Conservation (phyloP, 164 flowering plant species). For the Berberis vulgaris region DNA sequence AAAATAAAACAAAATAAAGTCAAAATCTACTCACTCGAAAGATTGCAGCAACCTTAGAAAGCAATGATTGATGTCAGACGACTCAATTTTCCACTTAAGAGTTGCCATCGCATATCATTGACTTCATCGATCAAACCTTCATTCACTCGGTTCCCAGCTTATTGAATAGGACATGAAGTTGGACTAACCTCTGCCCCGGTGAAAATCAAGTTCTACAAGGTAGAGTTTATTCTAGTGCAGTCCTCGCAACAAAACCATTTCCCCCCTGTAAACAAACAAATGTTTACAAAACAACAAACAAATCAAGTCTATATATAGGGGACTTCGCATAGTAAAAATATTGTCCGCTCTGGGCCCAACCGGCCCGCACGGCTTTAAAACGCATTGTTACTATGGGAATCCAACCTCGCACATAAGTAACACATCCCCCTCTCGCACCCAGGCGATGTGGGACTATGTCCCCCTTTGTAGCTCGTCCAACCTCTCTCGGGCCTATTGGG, state of each 20-base stretch:
- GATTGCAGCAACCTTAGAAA: conserved; percentile 70
- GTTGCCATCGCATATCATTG: conserved; percentile 45
- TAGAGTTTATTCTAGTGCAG: conserved; percentile 49
- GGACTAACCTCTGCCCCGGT: conserved; percentile 46
- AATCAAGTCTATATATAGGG: no score
- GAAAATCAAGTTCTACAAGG: conserved; percentile 34
- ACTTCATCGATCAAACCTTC: conserved; percentile 28
- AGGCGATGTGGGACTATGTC: no score
- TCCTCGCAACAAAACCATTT: conserved; percentile 83
- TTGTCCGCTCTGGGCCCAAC: no score
- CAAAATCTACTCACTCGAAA: conserved; percentile 53
- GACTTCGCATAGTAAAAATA: no score
- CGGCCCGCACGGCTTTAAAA: no score
- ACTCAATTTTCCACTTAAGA: conserved; percentile 72
- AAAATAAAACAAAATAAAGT: background rate
- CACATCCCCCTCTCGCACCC: no score
- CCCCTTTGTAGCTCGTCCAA: no score
- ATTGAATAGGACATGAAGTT: conserved; percentile 27
- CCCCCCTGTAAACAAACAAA: conserved; percentile 38
- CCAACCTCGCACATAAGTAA: no score
- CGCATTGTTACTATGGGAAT: no score
- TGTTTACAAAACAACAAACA: no score
- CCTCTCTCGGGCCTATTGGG: no score
- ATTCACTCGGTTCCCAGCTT: conserved; percentile 35
- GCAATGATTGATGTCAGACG: conserved; percentile 42